phyloP scores from a whole-genome alignment of 2,329 filamentous ascomycete species.

The Mycogone perniciosa region DNA sequence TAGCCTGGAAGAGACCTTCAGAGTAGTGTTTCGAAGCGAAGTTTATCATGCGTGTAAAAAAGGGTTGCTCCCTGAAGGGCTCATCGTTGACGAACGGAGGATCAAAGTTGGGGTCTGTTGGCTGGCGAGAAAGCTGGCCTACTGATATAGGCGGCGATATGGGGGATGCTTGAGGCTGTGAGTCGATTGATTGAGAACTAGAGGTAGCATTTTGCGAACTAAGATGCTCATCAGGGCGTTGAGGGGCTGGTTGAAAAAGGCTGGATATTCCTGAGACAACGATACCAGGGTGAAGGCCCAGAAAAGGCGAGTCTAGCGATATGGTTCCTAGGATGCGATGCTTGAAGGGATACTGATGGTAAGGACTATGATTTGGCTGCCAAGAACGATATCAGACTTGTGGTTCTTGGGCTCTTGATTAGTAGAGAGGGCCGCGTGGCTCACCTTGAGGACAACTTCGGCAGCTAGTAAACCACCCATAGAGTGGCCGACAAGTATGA shows the following conservation, averaged over 20 bases:
- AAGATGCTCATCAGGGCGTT: constrained; percentile 11
- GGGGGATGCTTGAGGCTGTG: constrained; percentile 1
- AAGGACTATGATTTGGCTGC: constrained; percentile 30
- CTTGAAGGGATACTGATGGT: constrained; percentile 43
- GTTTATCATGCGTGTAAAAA: constrained; percentile 61
- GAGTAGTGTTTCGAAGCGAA: constrained; percentile 75
- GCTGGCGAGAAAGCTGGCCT: constrained; percentile 12
- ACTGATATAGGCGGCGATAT: constrained; percentile 8
- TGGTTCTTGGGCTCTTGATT: constrained; percentile 1
- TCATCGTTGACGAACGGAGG: constrained; percentile 71
- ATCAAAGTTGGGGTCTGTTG: constrained; percentile 62
- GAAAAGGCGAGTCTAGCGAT: constrained; percentile 77
- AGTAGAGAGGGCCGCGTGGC: constrained; percentile 10
- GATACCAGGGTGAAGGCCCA: constrained; percentile 85
- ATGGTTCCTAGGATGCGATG: constrained; percentile 76
- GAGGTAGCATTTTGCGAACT: not conserved
- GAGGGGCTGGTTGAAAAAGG: constrained; percentile 54
- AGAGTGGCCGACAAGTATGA: constrained; percentile 79
- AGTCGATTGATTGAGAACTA: constrained; percentile 10
- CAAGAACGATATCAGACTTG: too few species aligned
- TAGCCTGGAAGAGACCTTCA: constrained; percentile 63
- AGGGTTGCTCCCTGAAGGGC: constrained; percentile 60
- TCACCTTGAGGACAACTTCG: constrained; percentile 64
- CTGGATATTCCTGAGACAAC: constrained; percentile 75
- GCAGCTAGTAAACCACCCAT: constrained; percentile 82